A percentile compares a stretch with the other conserved stretches of the same genome.
These are phyloP conservation scores for Apophysomyces trapeziformis DNA, from an alignment of 371 early-diverging fungal species.

Conservation along the genomic window DNA sequence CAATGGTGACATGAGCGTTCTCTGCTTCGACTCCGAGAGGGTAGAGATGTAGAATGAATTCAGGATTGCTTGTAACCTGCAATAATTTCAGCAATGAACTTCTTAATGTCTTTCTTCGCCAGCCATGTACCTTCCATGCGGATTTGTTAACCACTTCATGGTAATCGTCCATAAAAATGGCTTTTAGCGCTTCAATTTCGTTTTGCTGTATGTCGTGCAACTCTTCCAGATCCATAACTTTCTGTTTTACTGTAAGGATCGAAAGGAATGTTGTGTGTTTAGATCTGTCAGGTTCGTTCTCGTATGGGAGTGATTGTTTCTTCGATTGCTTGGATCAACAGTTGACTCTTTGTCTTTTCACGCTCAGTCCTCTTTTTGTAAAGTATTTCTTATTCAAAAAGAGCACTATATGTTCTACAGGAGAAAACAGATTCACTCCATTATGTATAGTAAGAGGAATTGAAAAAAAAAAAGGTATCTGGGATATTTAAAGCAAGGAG, in stretches of 20 bases:
- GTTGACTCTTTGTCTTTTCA: background rate
- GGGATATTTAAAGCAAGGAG: too few species aligned
- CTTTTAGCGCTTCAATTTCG: conserved; percentile 76
- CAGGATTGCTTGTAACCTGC: conserved; percentile 64
- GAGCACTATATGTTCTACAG: background rate
- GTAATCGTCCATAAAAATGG: conserved; percentile 77
- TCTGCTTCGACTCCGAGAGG: conserved; percentile 62
- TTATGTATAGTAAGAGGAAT: background rate
- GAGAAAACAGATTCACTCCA: conserved; percentile 10
- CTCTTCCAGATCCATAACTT: conserved; percentile 53
- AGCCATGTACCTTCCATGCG: conserved; percentile 68
- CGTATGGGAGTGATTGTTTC: background rate
- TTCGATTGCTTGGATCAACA: background rate
- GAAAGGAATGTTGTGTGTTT: conserved; percentile 1
- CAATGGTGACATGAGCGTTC: conserved; percentile 54
- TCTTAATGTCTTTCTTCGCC: too few species aligned
- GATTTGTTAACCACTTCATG: conserved; percentile 60
- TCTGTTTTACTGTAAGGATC: background rate
- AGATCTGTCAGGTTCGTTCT: background rate
- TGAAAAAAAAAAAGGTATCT: background rate
- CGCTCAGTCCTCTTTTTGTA: background rate
- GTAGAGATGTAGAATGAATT: conserved; percentile 67
- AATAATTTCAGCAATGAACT: background rate
- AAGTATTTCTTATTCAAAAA: conserved; percentile 4
- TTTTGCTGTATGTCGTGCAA: conserved; percentile 72